These are phyloP conservation scores for Magnolia changhungtana DNA, from an alignment of 164 flowering plant species.

Conservation along the genomic window DNA sequence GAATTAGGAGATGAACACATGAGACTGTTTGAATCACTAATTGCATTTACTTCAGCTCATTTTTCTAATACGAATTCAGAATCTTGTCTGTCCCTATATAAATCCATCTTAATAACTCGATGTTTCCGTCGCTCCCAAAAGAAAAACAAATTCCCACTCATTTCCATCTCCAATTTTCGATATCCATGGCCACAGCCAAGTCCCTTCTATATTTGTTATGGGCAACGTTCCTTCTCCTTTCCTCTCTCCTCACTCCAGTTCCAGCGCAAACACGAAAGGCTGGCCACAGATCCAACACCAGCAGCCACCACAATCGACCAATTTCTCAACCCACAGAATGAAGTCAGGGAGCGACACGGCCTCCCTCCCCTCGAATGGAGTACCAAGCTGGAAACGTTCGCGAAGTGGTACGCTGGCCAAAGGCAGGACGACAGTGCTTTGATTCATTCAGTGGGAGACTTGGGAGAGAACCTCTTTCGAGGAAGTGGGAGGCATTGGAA, in stretches of 20 bases:
- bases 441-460: constrained; percentile 15
- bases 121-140: too few species aligned
- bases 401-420: constrained; percentile 11
- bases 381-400: constrained; percentile 8
- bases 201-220: not conserved
- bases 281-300: not conserved
- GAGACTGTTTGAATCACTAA: not conserved
- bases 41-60: too few species aligned
- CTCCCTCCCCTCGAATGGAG: constrained; percentile 20
- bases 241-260: constrained; percentile 1
- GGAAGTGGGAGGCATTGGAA: constrained; percentile 16
- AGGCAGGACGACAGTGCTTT: constrained; percentile 14
- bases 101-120: too few species aligned
- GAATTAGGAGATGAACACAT: not conserved
- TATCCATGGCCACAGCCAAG: constrained; percentile 9
- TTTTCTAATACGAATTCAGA: not conserved
- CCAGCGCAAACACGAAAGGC: not conserved
- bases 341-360: constrained; percentile 3
- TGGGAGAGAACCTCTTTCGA: constrained; percentile 24
- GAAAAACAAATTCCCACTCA: not conserved
- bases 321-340: constrained; percentile 13
- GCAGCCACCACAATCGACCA: not conserved
- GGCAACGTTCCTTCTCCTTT: not conserved
- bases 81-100: not conserved
- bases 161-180: not conserved